Conservation (phyloP, 225 moss, liverwort and hornwort species). For the Polytrichum formosum region DNA sequence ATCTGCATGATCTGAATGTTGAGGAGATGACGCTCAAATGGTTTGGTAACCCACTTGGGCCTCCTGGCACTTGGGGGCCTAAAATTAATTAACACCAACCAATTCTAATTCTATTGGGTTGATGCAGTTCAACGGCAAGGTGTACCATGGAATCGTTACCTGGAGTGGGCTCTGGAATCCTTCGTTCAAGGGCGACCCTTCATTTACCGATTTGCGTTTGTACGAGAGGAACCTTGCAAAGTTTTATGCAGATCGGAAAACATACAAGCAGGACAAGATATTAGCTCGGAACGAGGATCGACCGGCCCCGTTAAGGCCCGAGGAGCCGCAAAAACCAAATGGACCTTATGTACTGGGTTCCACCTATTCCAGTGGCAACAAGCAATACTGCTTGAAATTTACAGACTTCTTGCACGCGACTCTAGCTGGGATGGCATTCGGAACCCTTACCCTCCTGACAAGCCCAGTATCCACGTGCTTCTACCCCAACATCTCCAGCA, state of each 20-base stretch:
- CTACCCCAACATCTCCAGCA: neutral
- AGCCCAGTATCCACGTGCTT: slow-evolving; percentile 8
- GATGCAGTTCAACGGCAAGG: slow-evolving; percentile 8
- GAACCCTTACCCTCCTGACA: slow-evolving; percentile 5
- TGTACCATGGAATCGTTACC: slow-evolving; percentile 8
- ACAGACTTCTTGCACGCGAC: slow-evolving; percentile 6
- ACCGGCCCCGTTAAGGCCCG: neutral
- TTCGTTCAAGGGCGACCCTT: slow-evolving; percentile 8
- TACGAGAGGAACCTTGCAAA: neutral
- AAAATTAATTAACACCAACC: no score
- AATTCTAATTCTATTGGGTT: neutral
- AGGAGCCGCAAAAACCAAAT: neutral
- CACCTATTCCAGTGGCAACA: neutral
- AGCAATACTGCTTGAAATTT: slow-evolving; percentile 1
- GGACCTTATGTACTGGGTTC: neutral
- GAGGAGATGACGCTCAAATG: no score
- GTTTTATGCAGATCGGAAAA: slow-evolving; percentile 6
- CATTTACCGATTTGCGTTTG: neutral
- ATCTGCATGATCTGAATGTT: no score
- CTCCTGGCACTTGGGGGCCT: no score
- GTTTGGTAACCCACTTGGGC: no score
- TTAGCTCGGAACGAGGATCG: neutral
- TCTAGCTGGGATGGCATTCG: neutral
- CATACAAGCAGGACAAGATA: neutral
- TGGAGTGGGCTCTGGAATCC: slow-evolving; percentile 11